Evolutionary conservation across 2,329 filamentous ascomycete species (phyloP).

Genomic region (Ceratocystis alfenasii): DNA sequence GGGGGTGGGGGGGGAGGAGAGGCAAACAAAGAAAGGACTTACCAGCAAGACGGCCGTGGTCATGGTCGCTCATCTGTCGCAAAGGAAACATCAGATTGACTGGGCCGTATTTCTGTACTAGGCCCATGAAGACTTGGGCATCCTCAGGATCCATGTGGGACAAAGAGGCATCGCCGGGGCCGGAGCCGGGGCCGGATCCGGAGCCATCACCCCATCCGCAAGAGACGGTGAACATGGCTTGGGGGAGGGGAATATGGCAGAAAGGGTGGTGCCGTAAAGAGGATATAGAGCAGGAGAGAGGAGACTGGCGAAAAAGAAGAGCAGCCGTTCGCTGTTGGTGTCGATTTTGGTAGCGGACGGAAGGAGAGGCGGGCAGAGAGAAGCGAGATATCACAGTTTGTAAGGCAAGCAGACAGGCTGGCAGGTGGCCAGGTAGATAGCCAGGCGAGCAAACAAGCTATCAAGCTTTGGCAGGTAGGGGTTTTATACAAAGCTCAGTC

Average conservation of each 20-base stretch:
- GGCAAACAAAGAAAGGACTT: not conserved
- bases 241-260: not conserved
- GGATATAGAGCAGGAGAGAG: not conserved
- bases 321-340: not conserved
- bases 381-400: not conserved
- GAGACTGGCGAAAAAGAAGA: not conserved
- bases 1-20: not conserved
- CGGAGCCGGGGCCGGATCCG: not conserved
- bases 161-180: not conserved
- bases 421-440: too few species aligned
- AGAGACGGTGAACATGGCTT: conserved; percentile 22
- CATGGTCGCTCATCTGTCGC: conserved; percentile 21
- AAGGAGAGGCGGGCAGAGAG: not conserved
- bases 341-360: not conserved
- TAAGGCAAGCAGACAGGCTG: too few species aligned
- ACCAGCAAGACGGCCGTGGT: conserved; percentile 12
- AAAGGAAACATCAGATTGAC: conserved; percentile 24
- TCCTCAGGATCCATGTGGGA: conserved; percentile 22
- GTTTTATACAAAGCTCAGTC: not conserved
- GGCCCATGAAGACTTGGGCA: conserved; percentile 18
- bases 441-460: not conserved
- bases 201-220: conserved; percentile 22
- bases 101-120: conserved; percentile 23
- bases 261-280: too few species aligned
- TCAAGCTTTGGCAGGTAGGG: not conserved